phyloP scores from a whole-genome alignment of 352 stramenopile species.

The Pythium phragmiticola region DNA sequence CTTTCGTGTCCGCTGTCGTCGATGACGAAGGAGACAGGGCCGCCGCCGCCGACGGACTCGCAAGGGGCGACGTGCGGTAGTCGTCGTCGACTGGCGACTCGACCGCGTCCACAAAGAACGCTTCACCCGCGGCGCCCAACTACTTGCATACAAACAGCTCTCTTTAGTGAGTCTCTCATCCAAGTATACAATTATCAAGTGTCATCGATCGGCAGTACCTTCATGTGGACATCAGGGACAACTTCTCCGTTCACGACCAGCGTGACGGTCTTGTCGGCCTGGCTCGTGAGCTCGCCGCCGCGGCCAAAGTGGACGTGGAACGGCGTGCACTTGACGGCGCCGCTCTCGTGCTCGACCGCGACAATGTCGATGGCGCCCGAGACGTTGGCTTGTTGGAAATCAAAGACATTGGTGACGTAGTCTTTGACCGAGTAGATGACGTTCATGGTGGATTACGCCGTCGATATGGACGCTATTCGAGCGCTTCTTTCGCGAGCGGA shows the following conservation, averaged over 20 bases:
- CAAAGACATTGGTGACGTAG: slow-evolving; percentile 83
- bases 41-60: slow-evolving; percentile 33
- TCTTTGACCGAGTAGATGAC: slow-evolving; percentile 87
- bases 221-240: slow-evolving; percentile 64
- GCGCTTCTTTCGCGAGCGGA: slow-evolving; percentile 5
- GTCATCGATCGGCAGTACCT: slow-evolving; percentile 33
- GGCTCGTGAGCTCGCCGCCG: slow-evolving; percentile 38
- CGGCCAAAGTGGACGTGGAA: slow-evolving; percentile 85
- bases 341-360: slow-evolving; percentile 71
- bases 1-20: background rate
- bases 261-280: slow-evolving; percentile 23
- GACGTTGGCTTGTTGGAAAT: slow-evolving; percentile 51
- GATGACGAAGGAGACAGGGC: background rate
- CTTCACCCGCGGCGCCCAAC: slow-evolving; percentile 61
- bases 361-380: slow-evolving; percentile 86
- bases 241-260: slow-evolving; percentile 44
- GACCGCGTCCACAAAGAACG: slow-evolving; percentile 74
- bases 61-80: slow-evolving; percentile 62
- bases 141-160: slow-evolving; percentile 16
- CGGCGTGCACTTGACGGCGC: slow-evolving; percentile 56
- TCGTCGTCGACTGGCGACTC: slow-evolving; percentile 58
- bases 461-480: background rate
- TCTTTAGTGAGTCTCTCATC: background rate
- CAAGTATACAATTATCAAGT: background rate
- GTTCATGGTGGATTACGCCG: slow-evolving; percentile 48